Evolutionary conservation across 129 eudicot species (phyloP).

Genomic region (Oenanthe sinensis): DNA sequence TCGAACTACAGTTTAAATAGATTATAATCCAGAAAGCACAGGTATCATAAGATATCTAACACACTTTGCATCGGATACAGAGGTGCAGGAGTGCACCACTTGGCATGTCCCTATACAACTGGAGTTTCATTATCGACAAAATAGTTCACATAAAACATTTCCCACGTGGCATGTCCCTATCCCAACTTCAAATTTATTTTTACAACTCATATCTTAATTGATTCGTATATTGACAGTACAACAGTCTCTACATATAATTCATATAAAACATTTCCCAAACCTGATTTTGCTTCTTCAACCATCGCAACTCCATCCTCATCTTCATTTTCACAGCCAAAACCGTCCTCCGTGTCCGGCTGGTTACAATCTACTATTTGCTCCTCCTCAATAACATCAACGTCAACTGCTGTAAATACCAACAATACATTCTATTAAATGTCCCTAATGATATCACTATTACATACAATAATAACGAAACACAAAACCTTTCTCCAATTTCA

Average conservation of each 20-base stretch:
- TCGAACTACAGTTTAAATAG: background rate
- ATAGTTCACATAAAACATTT: too few relatives aligned
- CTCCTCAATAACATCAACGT: constrained; percentile 55
- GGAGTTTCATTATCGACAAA: too few relatives aligned
- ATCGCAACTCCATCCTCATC: constrained; percentile 71
- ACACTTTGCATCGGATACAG: background rate
- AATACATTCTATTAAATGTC: constrained; percentile 21
- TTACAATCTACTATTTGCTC: constrained; percentile 58
- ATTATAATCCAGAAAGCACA: background rate
- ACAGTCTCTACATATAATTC: background rate
- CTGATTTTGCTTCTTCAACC: constrained; percentile 71
- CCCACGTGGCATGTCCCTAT: background rate
- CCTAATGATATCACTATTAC: background rate
- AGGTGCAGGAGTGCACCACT: background rate
- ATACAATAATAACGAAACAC: background rate
- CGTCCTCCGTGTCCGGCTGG: constrained; percentile 72
- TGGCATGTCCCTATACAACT: background rate
- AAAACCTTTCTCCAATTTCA: background rate
- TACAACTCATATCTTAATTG: background rate
- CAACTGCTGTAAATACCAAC: constrained; percentile 52
- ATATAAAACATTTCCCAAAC: constrained; percentile 17
- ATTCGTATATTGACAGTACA: background rate
- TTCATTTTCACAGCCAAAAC: constrained; percentile 50
- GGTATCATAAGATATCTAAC: background rate
- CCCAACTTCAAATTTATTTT: background rate